Base-by-base conservation (phyloP, 2,329 filamentous ascomycete genomes). In the Colletotrichum incanum region DNA sequence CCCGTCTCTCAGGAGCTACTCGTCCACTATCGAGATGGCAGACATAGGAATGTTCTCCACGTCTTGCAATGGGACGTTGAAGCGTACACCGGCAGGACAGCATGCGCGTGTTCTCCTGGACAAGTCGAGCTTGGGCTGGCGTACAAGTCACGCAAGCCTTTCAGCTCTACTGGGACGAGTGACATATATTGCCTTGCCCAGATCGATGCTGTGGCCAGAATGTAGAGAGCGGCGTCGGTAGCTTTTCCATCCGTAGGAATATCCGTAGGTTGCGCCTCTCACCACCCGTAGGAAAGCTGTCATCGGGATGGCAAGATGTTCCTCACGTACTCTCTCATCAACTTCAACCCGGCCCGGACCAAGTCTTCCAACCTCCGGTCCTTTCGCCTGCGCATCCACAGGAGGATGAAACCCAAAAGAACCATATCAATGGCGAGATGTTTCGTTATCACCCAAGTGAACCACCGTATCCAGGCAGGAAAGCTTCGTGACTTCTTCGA, bases 381-480 rank as follows among this genome's bases (percentile, higher is more conserved):
- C 76, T 92, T 92, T 78, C 89, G 90, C 75, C 87, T 88, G 65
- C 93, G 85, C 89, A 96, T 88, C 89, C 92, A 95, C 8, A 94
- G 77, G 59, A 96, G 80, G 47, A 95, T 82, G 1, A 94, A 75
- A 37, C 86, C 86, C 18, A 96, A 80, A 2, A 95, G 82, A 34
- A 93, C 84, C 12, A 92, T 79, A 81, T 98, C 94, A 55, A 93
- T 86, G 37, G 93, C 84, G 7, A 96, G 76, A 78, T 98, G 94
- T 79, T 94, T 94, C 50, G 92, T 81, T 26, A 89, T 80, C 50
- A 90, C 82, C 93, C 93, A 95, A 0, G 93, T 80, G 4, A 92
- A 76, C 89, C 94, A 94, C 55, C 89, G 86, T 1, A 92, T 60
- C 94, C 94, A 97, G 1, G 91, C 88, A 60, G 90, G 87, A 31